Evolutionary conservation across 306 rosid genomes (phyloP).

Genomic region (Elaeagnus macrophylla): DNA sequence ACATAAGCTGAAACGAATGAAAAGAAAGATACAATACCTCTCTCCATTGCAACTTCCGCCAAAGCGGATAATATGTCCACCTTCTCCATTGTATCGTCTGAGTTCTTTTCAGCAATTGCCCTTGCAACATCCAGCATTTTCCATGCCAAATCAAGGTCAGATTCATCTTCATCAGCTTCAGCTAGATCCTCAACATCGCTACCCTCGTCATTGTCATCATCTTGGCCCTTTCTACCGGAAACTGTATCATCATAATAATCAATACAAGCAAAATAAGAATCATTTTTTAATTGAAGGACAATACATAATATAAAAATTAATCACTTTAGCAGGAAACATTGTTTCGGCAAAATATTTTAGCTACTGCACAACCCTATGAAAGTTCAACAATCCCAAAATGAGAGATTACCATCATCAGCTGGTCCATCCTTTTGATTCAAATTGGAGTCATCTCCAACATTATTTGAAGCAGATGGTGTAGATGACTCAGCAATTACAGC

Average conservation of each 20-base stretch:
- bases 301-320: too few relatives aligned
- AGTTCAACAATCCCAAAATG: slow-evolving; percentile 7
- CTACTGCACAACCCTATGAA: not conserved
- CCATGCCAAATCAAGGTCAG: slow-evolving; percentile 97
- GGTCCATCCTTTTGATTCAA: slow-evolving; percentile 36
- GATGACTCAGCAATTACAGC: slow-evolving; percentile 58
- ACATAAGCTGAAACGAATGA: not conserved
- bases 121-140: slow-evolving; percentile 96
- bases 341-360: too few relatives aligned
- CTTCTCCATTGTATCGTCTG: slow-evolving; percentile 63
- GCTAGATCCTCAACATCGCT: slow-evolving; percentile 61
- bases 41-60: slow-evolving; percentile 90
- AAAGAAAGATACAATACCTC: slow-evolving; percentile 43
- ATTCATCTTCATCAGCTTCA: slow-evolving; percentile 80
- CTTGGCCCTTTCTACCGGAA: slow-evolving; percentile 46
- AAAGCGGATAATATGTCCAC: slow-evolving; percentile 85
- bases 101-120: slow-evolving; percentile 74
- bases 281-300: slow-evolving; percentile 47
- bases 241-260: slow-evolving; percentile 28
- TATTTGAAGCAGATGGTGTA: slow-evolving; percentile 43
- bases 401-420: slow-evolving; percentile 49
- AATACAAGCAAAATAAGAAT: slow-evolving; percentile 26
- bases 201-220: slow-evolving; percentile 44
- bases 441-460: slow-evolving; percentile 38
- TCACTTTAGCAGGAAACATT: too few relatives aligned